Evolutionary conservation across 805 yeast genomes (phyloP).

Genomic region (Candida fluviatilis): DNA sequence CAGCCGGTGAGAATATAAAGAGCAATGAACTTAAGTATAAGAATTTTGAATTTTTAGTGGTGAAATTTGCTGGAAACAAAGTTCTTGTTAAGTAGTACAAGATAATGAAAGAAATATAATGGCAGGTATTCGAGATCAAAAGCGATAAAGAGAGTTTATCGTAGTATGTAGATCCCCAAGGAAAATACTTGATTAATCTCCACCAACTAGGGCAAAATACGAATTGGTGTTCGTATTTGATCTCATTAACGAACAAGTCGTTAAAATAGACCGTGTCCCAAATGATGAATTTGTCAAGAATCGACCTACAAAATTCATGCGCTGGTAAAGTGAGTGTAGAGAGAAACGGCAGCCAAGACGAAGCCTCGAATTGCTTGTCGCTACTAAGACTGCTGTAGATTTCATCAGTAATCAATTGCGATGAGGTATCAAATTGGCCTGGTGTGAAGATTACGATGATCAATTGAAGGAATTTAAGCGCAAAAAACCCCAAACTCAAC

Average conservation of each 20-base stretch:
- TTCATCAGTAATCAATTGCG: conserved; percentile 29
- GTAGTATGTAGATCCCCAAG: conserved; percentile 33
- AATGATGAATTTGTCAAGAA: conserved; percentile 52
- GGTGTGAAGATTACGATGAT: conserved; percentile 37
- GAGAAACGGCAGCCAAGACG: no score
- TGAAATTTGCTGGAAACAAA: conserved; percentile 16
- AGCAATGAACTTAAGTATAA: conserved; percentile 35
- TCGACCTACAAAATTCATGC: not conserved
- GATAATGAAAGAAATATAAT: conserved; percentile 45
- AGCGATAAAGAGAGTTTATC: conserved; percentile 45
- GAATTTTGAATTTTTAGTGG: conserved; percentile 14
- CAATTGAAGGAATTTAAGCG: conserved; percentile 36
- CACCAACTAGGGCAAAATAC: conserved; percentile 85
- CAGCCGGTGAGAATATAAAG: conserved; percentile 69
- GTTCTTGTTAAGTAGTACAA: conserved; percentile 46
- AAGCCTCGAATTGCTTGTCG: not conserved
- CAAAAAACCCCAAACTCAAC: conserved; percentile 18
- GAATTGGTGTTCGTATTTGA: conserved; percentile 80
- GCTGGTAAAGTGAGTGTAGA: no score
- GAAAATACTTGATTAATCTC: conserved; percentile 33
- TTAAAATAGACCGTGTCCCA: conserved; percentile 88
- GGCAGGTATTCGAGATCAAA: conserved; percentile 47
- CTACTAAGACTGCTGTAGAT: not conserved
- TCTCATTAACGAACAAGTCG: conserved; percentile 47
- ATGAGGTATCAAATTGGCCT: conserved; percentile 47